Percentiles rank a stretch among this genome's conserved stretches.
Conservation (phyloP, 345 rosid genomes). For the Murraya koenigii region DNA sequence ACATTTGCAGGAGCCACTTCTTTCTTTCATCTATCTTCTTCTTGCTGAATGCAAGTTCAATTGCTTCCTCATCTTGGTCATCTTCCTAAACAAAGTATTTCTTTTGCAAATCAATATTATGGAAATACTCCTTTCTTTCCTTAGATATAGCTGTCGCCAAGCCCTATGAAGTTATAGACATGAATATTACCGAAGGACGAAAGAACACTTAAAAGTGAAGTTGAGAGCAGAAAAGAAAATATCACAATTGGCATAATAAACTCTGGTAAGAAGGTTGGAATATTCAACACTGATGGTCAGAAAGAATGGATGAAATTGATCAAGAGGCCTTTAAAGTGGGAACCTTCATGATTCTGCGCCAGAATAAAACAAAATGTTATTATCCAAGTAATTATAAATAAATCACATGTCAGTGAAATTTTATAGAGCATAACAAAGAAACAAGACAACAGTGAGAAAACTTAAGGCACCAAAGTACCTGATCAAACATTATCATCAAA, state of each 20-base stretch:
- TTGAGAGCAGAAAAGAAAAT: too few relatives aligned
- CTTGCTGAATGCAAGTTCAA: conserved; percentile 96
- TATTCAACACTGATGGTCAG: conserved; percentile 88
- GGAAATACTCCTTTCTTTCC: conserved; percentile 86
- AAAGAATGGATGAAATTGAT: conserved; percentile 89
- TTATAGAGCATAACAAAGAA: too few relatives aligned
- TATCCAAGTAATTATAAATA: too few relatives aligned
- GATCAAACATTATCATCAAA: conserved; percentile 99
- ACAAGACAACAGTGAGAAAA: too few relatives aligned
- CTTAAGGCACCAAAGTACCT: too few relatives aligned
- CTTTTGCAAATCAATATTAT: conserved; percentile 52
- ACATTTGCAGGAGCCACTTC: conserved; percentile 83
- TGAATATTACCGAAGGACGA: too few relatives aligned
- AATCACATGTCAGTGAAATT: too few relatives aligned
- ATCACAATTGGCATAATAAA: conserved; percentile 94
- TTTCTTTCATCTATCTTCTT: conserved; percentile 95
- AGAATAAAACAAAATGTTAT: too few relatives aligned
- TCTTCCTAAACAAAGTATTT: conserved; percentile 79
- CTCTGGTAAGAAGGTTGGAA: conserved; percentile 84
- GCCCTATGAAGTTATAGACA: too few relatives aligned
- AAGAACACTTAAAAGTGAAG: too few relatives aligned
- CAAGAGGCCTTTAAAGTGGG: conserved; percentile 88
- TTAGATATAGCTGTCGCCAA: too few relatives aligned
- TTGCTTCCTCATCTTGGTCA: conserved; percentile 84
- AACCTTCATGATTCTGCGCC: conserved; percentile 99